A percentile compares a stretch with the other conserved stretches of the same genome.
phyloP scores from a whole-genome alignment of 345 rosid genomes.

The Eucalyptus dawsonii region DNA sequence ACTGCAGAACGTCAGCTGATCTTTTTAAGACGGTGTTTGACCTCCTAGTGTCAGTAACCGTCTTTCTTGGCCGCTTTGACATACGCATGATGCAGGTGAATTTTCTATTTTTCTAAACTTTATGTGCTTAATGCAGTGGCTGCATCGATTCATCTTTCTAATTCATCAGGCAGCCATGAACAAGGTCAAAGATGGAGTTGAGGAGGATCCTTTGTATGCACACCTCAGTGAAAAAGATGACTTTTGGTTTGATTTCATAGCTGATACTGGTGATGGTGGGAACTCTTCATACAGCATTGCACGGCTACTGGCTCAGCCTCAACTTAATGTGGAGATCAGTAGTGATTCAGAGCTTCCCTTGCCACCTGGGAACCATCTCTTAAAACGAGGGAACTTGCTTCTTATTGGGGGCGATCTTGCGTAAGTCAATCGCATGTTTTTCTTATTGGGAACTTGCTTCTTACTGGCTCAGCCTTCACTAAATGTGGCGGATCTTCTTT shows the following conservation, averaged over 20 bases:
- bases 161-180: slow-evolving; percentile 75
- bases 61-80: slow-evolving; percentile 97
- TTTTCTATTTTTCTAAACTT: neutral
- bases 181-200: slow-evolving; percentile 33
- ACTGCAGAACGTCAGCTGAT: slow-evolving; percentile 93
- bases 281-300: slow-evolving; percentile 88
- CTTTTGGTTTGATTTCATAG: slow-evolving; percentile 97
- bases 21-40: slow-evolving; percentile 92
- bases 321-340: slow-evolving; percentile 3
- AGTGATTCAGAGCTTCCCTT: no score
- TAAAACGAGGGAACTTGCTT: slow-evolving; percentile 48
- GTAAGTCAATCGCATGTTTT: slow-evolving; percentile 40
- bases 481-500: neutral
- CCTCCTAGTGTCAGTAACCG: slow-evolving; percentile 87
- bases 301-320: slow-evolving; percentile 85
- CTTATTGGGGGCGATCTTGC: slow-evolving; percentile 98
- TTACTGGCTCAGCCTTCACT: no score
- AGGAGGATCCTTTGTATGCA: slow-evolving; percentile 54
- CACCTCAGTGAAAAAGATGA: slow-evolving; percentile 62
- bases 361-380: no score
- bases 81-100: slow-evolving; percentile 98
- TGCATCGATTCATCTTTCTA: neutral
- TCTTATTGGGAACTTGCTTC: no score
- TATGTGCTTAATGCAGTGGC: neutral
- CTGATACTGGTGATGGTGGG: slow-evolving; percentile 99